Conservation (phyloP, 139 green algal genomes). For the Chlorella sorokiniana region DNA sequence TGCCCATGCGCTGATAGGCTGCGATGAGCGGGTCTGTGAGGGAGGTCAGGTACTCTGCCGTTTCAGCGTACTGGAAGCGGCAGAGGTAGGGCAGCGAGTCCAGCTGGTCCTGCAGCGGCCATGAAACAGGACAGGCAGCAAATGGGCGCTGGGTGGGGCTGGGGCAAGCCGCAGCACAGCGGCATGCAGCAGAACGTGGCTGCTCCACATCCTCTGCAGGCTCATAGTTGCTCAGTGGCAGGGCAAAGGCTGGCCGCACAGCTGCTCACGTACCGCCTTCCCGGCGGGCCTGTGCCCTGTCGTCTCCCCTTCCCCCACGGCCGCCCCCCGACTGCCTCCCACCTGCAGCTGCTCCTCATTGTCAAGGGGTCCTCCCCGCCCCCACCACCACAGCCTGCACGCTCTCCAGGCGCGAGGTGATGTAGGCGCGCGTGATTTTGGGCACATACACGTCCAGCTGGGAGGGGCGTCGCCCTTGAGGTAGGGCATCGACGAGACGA, state of each 20-base stretch:
- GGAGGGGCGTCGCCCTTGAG: conserved; percentile 89
- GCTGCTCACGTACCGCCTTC: too few relatives aligned
- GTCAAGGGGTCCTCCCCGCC: conserved; percentile 87
- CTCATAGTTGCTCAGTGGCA: too few relatives aligned
- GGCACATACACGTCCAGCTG: conserved; percentile 93
- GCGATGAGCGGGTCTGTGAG: conserved; percentile 28
- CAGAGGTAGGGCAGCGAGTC: conserved; percentile 92
- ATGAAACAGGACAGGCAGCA: background rate
- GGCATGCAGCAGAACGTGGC: background rate
- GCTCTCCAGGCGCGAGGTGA: conserved; percentile 72
- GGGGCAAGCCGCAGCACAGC: background rate
- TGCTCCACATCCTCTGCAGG: too few relatives aligned
- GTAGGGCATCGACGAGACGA: conserved; percentile 93
- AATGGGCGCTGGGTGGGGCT: too few relatives aligned
- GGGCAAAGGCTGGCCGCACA: background rate
- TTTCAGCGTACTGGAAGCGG: conserved; percentile 93
- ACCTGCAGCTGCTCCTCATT: conserved; percentile 87
- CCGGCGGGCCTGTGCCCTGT: background rate
- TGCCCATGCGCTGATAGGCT: conserved; percentile 4
- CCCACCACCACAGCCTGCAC: conserved; percentile 71
- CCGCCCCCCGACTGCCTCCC: background rate
- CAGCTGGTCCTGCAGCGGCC: conserved; percentile 78
- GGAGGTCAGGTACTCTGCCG: conserved; percentile 65
- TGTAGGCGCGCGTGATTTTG: conserved; percentile 92
- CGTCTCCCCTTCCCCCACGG: too few relatives aligned